A percentile compares a stretch with the other conserved stretches of the same genome.
phyloP scores from a whole-genome alignment of 352 stramenopile species.

The Phytophthora crassamura region DNA sequence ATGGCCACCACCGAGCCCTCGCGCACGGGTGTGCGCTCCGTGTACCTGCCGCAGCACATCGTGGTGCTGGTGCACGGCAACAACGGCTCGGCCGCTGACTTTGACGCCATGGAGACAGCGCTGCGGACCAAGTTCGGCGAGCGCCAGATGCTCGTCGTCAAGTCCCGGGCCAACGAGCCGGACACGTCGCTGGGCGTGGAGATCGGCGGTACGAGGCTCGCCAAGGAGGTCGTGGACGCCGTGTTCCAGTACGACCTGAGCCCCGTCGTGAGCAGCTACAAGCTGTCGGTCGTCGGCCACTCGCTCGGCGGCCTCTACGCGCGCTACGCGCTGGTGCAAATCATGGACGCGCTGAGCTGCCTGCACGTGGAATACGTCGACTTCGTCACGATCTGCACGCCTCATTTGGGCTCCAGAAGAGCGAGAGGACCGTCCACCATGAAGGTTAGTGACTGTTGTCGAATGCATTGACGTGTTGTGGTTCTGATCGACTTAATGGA shows the following conservation, averaged over 20 bases:
- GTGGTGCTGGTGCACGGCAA: slow-evolving; percentile 87
- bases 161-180: slow-evolving; percentile 64
- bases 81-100: slow-evolving; percentile 78
- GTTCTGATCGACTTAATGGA: slow-evolving; percentile 6
- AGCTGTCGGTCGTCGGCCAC: slow-evolving; percentile 74
- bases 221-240: slow-evolving; percentile 63
- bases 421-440: slow-evolving; percentile 64
- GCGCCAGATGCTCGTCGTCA: slow-evolving; percentile 69
- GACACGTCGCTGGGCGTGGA: slow-evolving; percentile 76
- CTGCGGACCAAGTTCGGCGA: slow-evolving; percentile 53
- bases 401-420: slow-evolving; percentile 76
- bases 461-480: slow-evolving; percentile 9
- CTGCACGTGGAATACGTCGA: slow-evolving; percentile 75
- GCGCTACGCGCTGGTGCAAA: slow-evolving; percentile 66
- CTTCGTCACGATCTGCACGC: slow-evolving; percentile 84
- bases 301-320: slow-evolving; percentile 83
- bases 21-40: slow-evolving; percentile 15
- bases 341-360: slow-evolving; percentile 60
- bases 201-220: slow-evolving; percentile 66
- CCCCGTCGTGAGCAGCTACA: slow-evolving; percentile 57
- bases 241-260: slow-evolving; percentile 71
- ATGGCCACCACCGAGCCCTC: slow-evolving; percentile 23
- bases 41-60: slow-evolving; percentile 68
- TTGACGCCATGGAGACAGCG: slow-evolving; percentile 60
- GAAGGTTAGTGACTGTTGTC: slow-evolving; percentile 49